Percentiles rank a stretch among this genome's conserved stretches.
Evolutionary conservation across 805 yeast species (phyloP).

Genomic region (Starmerella gropengiesseri): DNA sequence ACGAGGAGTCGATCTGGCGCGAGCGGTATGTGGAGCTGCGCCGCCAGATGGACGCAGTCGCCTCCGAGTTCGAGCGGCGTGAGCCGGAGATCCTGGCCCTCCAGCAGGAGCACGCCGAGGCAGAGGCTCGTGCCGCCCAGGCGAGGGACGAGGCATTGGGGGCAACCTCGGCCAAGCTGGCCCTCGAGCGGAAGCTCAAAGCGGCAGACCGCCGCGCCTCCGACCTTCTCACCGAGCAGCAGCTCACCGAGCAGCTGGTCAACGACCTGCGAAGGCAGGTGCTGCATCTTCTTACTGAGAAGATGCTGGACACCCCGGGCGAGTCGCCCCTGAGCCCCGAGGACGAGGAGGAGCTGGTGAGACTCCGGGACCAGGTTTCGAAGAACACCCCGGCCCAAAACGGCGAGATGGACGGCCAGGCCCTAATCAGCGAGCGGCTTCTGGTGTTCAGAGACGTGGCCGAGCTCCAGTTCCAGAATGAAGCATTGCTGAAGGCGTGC

Average conservation of each 20-base stretch:
- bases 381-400: constrained; percentile 11
- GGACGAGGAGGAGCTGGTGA: constrained; percentile 55
- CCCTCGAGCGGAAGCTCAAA: constrained; percentile 29
- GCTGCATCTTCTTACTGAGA: constrained; percentile 51
- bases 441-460: constrained; percentile 55
- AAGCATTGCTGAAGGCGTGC: constrained; percentile 55
- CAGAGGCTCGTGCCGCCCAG: constrained; percentile 49
- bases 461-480: constrained; percentile 65
- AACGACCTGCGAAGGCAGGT: constrained; percentile 74
- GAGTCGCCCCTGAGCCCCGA: constrained; percentile 50
- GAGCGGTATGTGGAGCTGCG: constrained; percentile 62
- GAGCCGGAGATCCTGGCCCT: constrained; percentile 50
- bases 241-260: constrained; percentile 44
- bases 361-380: constrained; percentile 35
- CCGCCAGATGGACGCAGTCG: constrained; percentile 56
- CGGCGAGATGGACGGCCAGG: constrained; percentile 7
- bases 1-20: constrained; percentile 55
- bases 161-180: constrained; percentile 32
- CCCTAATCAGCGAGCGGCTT: constrained; percentile 57
- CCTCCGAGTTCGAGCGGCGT: constrained; percentile 64
- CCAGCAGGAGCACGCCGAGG: constrained; percentile 8
- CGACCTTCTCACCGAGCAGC: constrained; percentile 40
- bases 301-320: constrained; percentile 48
- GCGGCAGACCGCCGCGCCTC: constrained; percentile 28
- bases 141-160: constrained; percentile 43